Evolutionary conservation across 1,284 basidiomycete genomes (phyloP).

Genomic region (Fistulinella staudtii): DNA sequence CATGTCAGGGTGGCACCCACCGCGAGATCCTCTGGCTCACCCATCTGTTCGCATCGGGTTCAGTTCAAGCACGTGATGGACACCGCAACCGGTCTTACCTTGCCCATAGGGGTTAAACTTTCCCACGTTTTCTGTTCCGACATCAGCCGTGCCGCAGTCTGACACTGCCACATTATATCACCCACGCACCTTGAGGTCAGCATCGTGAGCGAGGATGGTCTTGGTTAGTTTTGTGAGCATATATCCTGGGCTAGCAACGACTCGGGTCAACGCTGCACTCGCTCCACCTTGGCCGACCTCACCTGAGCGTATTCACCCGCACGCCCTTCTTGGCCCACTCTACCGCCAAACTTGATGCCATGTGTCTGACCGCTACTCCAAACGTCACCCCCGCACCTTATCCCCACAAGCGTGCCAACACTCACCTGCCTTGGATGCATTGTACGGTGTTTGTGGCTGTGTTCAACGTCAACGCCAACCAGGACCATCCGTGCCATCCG

Average conservation of each 20-base stretch:
- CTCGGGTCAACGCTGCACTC: no score
- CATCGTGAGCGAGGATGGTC: constrained; percentile 70
- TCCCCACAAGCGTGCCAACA: neutral
- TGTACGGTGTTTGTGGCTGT: constrained; percentile 92
- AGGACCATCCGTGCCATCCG: neutral
- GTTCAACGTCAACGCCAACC: constrained; percentile 1
- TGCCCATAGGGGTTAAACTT: constrained; percentile 84
- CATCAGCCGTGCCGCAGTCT: no score
- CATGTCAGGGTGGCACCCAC: constrained; percentile 42
- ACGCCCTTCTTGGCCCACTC: constrained; percentile 88
- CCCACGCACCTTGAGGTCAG: constrained; percentile 59
- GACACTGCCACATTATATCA: no score
- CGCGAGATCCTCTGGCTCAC: constrained; percentile 70
- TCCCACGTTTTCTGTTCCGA: constrained; percentile 78
- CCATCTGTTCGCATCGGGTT: constrained; percentile 48
- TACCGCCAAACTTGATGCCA: constrained; percentile 82
- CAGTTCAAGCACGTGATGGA: constrained; percentile 1
- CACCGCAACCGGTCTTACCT: constrained; percentile 41
- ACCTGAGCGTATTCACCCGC: constrained; percentile 79
- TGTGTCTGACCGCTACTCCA: constrained; percentile 73
- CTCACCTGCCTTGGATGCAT: constrained; percentile 86
- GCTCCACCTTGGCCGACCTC: constrained; percentile 11
- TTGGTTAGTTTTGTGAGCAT: constrained; percentile 86
- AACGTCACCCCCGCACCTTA: constrained; percentile 5
- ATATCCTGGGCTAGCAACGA: constrained; percentile 64